Conservation (phyloP, 148 eudicot species). For the Heliamphora exappendiculata region DNA sequence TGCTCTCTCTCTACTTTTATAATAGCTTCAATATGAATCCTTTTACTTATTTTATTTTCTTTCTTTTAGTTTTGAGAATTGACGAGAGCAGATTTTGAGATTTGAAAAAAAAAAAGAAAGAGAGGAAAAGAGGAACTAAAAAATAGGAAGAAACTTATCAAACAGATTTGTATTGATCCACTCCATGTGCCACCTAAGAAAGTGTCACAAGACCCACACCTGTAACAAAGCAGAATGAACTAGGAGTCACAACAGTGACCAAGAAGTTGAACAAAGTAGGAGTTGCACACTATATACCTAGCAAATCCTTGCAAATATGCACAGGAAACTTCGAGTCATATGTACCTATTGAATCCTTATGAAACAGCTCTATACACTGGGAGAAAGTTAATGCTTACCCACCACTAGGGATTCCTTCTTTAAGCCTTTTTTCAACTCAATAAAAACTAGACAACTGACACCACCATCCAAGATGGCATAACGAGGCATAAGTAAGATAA, state of each 20-base stretch:
- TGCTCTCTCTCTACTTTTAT: no score
- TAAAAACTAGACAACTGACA: background rate
- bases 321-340: background rate
- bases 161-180: background rate
- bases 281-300: background rate
- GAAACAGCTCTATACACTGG: background rate
- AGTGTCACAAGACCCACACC: no score
- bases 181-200: background rate
- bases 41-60: background rate
- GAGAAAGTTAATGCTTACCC: background rate
- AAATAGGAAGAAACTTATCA: background rate
- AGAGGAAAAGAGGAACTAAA: no score
- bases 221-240: no score
- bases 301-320: no score
- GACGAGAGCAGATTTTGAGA: background rate
- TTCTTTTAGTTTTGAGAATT: background rate
- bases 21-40: background rate
- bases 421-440: background rate
- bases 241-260: background rate
- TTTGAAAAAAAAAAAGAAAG: background rate
- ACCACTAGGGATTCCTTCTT: background rate
- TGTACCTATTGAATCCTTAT: background rate
- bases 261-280: background rate
- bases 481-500: background rate
- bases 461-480: background rate